A percentile compares a stretch with the other conserved stretches of the same genome.
Conservation (phyloP, 176 grass and related monocot species). For the Aegilops longissima region DNA sequence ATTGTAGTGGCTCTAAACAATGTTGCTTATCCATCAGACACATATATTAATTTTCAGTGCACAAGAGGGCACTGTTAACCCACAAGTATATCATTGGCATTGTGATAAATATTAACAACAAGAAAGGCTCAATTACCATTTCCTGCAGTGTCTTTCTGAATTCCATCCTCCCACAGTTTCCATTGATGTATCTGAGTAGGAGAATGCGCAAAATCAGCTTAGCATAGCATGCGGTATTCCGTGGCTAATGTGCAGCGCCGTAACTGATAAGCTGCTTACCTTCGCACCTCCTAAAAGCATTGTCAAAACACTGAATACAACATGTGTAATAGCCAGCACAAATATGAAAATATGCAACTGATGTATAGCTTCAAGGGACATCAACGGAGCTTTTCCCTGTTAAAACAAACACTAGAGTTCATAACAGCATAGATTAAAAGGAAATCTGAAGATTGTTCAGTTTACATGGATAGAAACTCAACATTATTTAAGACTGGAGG, state of each 20-base stretch:
- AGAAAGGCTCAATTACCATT: constrained; percentile 45
- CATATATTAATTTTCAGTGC: not conserved
- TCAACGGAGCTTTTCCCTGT: constrained; percentile 70
- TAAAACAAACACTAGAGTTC: constrained; percentile 29
- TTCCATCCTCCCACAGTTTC: constrained; percentile 81
- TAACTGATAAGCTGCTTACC: constrained; percentile 41
- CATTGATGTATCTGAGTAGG: constrained; percentile 74
- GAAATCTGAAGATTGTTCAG: not conserved
- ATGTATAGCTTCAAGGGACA: constrained; percentile 86
- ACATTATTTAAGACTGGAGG: not conserved
- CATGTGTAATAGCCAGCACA: constrained; percentile 82
- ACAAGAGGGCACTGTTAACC: not conserved
- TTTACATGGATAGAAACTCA: not conserved
- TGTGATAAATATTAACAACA: constrained; percentile 23
- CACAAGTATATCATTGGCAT: not conserved
- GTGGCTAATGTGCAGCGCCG: not conserved
- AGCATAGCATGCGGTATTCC: not conserved
- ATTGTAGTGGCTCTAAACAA: not conserved
- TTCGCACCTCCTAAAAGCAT: constrained; percentile 80
- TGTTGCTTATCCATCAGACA: not conserved
- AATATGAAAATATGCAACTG: constrained; percentile 96
- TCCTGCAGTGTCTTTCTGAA: constrained; percentile 58
- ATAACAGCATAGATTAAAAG: not conserved
- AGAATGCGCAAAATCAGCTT: constrained; percentile 4
- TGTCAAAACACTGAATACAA: constrained; percentile 77